Evolutionary conservation across 371 early-diverging fungal species (phyloP), one percentile per base, ranked within the genome.

Genomic region (Haplosporangium sp.): DNA sequence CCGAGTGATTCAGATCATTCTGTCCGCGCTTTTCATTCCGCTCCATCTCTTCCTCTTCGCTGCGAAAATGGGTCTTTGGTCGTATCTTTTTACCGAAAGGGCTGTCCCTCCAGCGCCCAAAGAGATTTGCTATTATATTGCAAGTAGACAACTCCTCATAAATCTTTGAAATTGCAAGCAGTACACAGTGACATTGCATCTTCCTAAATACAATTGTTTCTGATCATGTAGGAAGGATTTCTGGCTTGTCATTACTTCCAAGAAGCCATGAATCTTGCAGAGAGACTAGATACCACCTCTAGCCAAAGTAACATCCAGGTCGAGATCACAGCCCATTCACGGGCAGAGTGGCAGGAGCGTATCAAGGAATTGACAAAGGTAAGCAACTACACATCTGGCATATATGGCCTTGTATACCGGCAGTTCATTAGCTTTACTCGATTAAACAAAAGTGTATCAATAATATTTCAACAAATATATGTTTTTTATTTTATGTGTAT

Each of bases 41-140:
- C 45, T 58, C 59, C 41, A 21, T 45, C 9, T 20, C 13, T 29
- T 11, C 43, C 7, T 45, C 11, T 10, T 62, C 56, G 42, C 29
- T 29, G 18, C 5, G n/a, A 47, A 40, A 21, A 74, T 76, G 77
- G 64, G 77, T 36, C 23, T 76, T 18, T 45, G 62, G 36, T 70
- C 77, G 0, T 76, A 58, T 36, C 60, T 76, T 18, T 76, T 71
- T 50, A 10, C 64, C 16, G 71, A 76, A 14, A 70, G 63, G 50
- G 62, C 71, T n/a, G 52, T 41, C 0, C 23, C 61, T 14, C 45
- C 60, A 6, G 76, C 71, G 23, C 71, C 71, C n/a, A 76, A 76
- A 60, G 77, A 76, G 12, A 67, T 69, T 58, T 75, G 76, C 62
- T 75, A 75, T 45, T 65, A 69, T 36, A 69, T 75, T 43, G 76